Conservation (phyloP, 441 rosid species). For the Croton laevigatus region DNA sequence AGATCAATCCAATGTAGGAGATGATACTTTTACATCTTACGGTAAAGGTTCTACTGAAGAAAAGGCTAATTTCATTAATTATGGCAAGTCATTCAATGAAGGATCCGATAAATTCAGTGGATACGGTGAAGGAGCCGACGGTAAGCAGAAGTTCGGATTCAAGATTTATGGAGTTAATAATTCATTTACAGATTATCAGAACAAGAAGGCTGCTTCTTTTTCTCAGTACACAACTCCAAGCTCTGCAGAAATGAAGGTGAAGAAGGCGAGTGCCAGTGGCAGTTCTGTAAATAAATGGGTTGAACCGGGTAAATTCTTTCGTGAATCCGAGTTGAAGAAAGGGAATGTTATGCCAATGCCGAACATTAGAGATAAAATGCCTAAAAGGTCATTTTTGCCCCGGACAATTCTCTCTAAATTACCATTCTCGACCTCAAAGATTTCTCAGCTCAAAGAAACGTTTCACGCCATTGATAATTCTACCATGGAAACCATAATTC, state of each 20-base stretch:
- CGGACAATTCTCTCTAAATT: slow-evolving; percentile 60
- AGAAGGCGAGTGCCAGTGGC: slow-evolving; percentile 29
- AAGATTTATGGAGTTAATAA: slow-evolving; percentile 64
- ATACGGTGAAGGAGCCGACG: slow-evolving; percentile 54
- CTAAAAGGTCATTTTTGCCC: slow-evolving; percentile 91
- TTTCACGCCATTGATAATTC: slow-evolving; percentile 85
- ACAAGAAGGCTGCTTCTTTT: slow-evolving; percentile 40
- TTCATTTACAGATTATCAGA: slow-evolving; percentile 72
- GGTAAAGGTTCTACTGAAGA: slow-evolving; percentile 55
- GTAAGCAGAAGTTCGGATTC: slow-evolving; percentile 48
- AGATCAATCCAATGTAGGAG: slow-evolving; percentile 83
- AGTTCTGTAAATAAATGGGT: slow-evolving; percentile 66
- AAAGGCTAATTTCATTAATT: slow-evolving; percentile 60
- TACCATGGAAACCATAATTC: slow-evolving; percentile 54
- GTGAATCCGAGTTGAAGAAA: slow-evolving; percentile 60
- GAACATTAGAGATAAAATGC: slow-evolving; percentile 91
- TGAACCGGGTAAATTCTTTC: slow-evolving; percentile 95
- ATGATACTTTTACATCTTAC: slow-evolving; percentile 72
- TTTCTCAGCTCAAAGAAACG: slow-evolving; percentile 44
- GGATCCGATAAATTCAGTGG: slow-evolving; percentile 75
- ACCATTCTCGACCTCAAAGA: slow-evolving; percentile 65
- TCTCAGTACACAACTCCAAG: slow-evolving; percentile 33
- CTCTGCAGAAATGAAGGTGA: slow-evolving; percentile 11
- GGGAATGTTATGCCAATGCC: slow-evolving; percentile 92
- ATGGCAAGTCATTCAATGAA: slow-evolving; percentile 81